Conservation (phyloP, 116 monocot genomes). For the Trichopus zeylanicus region DNA sequence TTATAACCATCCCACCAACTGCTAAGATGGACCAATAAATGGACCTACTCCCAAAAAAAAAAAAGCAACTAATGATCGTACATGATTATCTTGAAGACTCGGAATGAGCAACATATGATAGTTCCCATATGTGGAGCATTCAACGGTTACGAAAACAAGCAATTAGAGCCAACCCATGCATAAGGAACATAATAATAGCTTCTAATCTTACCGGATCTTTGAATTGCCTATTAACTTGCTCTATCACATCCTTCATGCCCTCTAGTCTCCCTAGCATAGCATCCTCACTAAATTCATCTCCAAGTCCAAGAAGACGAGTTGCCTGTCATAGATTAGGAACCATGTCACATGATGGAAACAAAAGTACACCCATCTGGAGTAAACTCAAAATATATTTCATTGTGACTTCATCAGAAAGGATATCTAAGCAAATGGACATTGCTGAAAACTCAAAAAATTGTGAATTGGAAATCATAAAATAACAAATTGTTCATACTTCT, state of each 20-base stretch:
- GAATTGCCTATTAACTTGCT: conserved; percentile 95
- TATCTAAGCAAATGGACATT: not conserved
- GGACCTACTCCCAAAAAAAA: too few species aligned
- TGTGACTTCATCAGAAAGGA: too few species aligned
- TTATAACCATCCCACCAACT: too few species aligned
- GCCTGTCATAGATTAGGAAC: conserved; percentile 35
- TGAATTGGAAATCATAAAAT: too few species aligned
- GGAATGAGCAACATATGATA: too few species aligned
- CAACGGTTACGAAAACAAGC: too few species aligned
- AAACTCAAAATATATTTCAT: not conserved
- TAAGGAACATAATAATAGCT: not conserved
- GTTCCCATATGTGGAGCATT: too few species aligned
- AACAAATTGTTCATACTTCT: too few species aligned
- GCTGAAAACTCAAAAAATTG: not conserved
- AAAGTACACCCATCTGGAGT: not conserved
- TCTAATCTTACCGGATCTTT: conserved; percentile 73
- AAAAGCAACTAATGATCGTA: too few species aligned
- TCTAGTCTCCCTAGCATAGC: conserved; percentile 86
- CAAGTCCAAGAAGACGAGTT: conserved; percentile 81
- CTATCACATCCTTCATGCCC: conserved; percentile 92
- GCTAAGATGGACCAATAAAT: too few species aligned
- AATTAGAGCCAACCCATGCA: too few species aligned
- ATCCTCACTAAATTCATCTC: conserved; percentile 85
- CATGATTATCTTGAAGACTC: too few species aligned
- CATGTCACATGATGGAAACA: not conserved